Conservation (phyloP, 352 stramenopile species). For the Thalassiosira exigua region DNA sequence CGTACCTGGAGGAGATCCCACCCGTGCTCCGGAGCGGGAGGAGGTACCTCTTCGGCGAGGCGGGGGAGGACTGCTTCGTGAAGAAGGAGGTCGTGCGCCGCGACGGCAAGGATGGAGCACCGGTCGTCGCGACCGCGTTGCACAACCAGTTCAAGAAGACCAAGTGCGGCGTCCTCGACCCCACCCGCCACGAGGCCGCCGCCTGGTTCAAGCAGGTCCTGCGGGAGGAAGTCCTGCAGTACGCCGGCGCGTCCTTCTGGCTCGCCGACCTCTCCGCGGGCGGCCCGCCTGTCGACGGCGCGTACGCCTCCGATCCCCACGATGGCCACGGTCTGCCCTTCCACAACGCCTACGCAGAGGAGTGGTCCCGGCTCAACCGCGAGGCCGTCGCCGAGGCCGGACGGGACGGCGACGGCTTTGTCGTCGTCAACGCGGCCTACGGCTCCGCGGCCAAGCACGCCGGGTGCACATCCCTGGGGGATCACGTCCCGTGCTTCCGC, state of each 20-base stretch:
- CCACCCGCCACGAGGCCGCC: slow-evolving; percentile 41
- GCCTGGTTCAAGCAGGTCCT: slow-evolving; percentile 51
- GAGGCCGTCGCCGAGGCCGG: slow-evolving; percentile 51
- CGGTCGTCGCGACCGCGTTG: neutral
- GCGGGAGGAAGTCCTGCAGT: slow-evolving; percentile 38
- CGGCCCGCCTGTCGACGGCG: slow-evolving; percentile 29
- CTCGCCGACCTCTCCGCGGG: slow-evolving; percentile 42
- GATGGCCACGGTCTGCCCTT: slow-evolving; percentile 20
- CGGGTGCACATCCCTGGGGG: slow-evolving; percentile 31
- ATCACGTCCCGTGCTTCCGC: slow-evolving; percentile 39
- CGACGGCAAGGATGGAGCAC: slow-evolving; percentile 3
- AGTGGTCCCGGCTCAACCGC: slow-evolving; percentile 51
- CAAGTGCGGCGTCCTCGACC: slow-evolving; percentile 36
- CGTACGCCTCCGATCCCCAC: slow-evolving; percentile 22
- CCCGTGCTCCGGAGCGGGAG: slow-evolving; percentile 44
- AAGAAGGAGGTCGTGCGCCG: slow-evolving; percentile 11
- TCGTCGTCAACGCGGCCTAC: slow-evolving; percentile 49
- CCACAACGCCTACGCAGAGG: slow-evolving; percentile 51
- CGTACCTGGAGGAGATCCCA: slow-evolving; percentile 55
- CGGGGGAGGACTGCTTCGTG: slow-evolving; percentile 37
- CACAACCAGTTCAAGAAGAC: slow-evolving; percentile 26
- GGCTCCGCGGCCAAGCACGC: slow-evolving; percentile 33
- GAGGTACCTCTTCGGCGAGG: slow-evolving; percentile 51
- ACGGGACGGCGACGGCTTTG: slow-evolving; percentile 54
- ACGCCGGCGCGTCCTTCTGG: slow-evolving; percentile 51